These are phyloP conservation scores for Lactarius pseudohatsudake DNA, from an alignment of 768 basidiomycete species.

Conservation along the genomic window DNA sequence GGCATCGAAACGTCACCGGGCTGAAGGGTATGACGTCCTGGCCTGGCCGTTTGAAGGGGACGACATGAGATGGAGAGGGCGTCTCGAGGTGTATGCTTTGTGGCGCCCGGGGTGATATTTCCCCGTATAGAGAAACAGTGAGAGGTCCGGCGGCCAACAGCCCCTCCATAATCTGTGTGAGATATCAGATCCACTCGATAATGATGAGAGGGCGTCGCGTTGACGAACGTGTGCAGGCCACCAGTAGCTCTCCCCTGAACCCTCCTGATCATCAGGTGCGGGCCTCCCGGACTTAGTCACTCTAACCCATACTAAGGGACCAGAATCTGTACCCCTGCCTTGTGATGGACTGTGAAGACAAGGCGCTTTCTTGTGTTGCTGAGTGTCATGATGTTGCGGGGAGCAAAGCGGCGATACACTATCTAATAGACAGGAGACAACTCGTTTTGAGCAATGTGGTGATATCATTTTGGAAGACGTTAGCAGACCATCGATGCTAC, in stretches of 20 bases:
- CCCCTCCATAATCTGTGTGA: slow-evolving; percentile 24
- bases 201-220: slow-evolving; percentile 19
- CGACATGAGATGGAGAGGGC: slow-evolving; percentile 44
- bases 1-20: slow-evolving; percentile 36
- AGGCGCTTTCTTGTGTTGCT: not conserved
- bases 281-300: slow-evolving; percentile 44
- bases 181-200: not conserved
- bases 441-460: not conserved
- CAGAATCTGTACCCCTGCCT: not conserved
- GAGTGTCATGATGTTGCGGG: slow-evolving; percentile 3
- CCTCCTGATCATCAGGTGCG: slow-evolving; percentile 31
- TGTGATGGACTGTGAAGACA: slow-evolving; percentile 1
- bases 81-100: slow-evolving; percentile 32
- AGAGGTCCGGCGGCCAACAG: slow-evolving; percentile 33
- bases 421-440: slow-evolving; percentile 7
- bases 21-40: slow-evolving; percentile 46
- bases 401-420: not conserved
- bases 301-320: slow-evolving; percentile 42
- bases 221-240: slow-evolving; percentile 67
- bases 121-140: slow-evolving; percentile 36
- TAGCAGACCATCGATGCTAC: slow-evolving; percentile 17
- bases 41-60: slow-evolving; percentile 38
- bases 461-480: not conserved
- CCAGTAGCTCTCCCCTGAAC: slow-evolving; percentile 46
- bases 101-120: slow-evolving; percentile 30